These are phyloP conservation scores for Discostella stelligera DNA, from an alignment of 352 stramenopile genomes.

Conservation along the genomic window DNA sequence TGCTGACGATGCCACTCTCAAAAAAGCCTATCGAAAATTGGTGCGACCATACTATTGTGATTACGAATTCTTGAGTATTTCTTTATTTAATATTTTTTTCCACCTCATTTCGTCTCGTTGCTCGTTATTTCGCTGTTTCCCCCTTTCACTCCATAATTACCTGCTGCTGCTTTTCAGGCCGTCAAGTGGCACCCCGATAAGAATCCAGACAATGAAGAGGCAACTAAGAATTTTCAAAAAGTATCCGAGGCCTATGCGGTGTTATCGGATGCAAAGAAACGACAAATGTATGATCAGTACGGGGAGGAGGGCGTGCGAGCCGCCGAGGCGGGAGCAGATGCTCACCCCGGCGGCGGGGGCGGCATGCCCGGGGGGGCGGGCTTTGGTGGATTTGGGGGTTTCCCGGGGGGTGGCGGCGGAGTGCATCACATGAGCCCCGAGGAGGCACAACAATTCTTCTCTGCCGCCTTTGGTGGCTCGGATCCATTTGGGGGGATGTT, in stretches of 20 bases:
- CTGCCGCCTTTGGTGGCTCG: conserved; percentile 89
- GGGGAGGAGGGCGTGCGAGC: conserved; percentile 85
- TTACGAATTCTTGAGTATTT: no score
- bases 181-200: conserved; percentile 97
- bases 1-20: conserved; percentile 93
- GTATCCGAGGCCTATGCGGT: conserved; percentile 87
- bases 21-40: conserved; percentile 94
- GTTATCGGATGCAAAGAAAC: conserved; percentile 88
- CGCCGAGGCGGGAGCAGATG: conserved; percentile 59
- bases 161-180: no score
- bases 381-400: conserved; percentile 29
- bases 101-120: no score
- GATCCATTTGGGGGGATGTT: conserved; percentile 88
- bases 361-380: conserved; percentile 75
- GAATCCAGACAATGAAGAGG: conserved; percentile 87
- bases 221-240: conserved; percentile 82
- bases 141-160: no score
- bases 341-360: conserved; percentile 84
- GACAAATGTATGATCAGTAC: conserved; percentile 92
- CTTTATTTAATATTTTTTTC: no score
- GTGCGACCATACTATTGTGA: no score
- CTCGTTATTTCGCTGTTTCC: no score
- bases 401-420: conserved; percentile 32
- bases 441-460: conserved; percentile 89
- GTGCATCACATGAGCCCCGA: conserved; percentile 84